These are phyloP conservation scores for Ganoderma resinaceum DNA, from an alignment of 1,284 basidiomycete species.

Conservation along the genomic window DNA sequence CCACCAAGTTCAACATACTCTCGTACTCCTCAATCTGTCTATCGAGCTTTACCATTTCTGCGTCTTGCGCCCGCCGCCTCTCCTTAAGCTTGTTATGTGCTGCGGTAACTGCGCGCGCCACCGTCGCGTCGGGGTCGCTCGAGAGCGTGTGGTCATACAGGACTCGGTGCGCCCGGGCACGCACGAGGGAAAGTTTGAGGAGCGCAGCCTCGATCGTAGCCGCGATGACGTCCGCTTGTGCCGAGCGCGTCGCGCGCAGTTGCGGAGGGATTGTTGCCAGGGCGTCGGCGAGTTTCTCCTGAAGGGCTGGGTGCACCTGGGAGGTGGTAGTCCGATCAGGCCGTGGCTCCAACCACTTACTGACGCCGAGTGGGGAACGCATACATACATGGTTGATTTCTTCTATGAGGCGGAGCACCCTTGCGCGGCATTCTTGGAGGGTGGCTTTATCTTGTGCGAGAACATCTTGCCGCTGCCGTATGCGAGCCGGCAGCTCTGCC, in stretches of 20 bases:
- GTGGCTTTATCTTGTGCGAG: slow-evolving; percentile 9
- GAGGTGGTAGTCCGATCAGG: not conserved
- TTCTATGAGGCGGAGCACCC: slow-evolving; percentile 17
- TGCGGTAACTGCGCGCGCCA: slow-evolving; percentile 44
- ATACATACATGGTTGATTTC: slow-evolving; percentile 25
- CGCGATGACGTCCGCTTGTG: slow-evolving; percentile 46
- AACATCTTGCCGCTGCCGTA: slow-evolving; percentile 8
- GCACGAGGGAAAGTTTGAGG: slow-evolving; percentile 54
- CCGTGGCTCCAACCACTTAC: not conserved
- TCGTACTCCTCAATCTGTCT: slow-evolving; percentile 52
- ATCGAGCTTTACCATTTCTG: slow-evolving; percentile 48
- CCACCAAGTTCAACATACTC: slow-evolving; percentile 47
- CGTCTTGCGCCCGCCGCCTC: slow-evolving; percentile 46
- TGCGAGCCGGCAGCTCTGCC: slow-evolving; percentile 12
- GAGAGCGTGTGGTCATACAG: slow-evolving; percentile 47
- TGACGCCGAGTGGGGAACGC: not conserved
- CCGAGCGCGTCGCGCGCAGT: slow-evolving; percentile 38
- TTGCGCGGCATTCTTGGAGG: slow-evolving; percentile 9
- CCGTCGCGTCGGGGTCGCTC: slow-evolving; percentile 30
- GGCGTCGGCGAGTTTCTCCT: slow-evolving; percentile 39
- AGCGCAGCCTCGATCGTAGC: slow-evolving; percentile 54
- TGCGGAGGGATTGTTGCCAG: slow-evolving; percentile 40
- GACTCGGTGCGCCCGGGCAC: slow-evolving; percentile 45
- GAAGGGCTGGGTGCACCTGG: slow-evolving; percentile 45
- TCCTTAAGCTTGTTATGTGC: slow-evolving; percentile 44